These are phyloP conservation scores for Cucumis variabilis DNA, from an alignment of 331 rosid genomes.

Conservation along the genomic window DNA sequence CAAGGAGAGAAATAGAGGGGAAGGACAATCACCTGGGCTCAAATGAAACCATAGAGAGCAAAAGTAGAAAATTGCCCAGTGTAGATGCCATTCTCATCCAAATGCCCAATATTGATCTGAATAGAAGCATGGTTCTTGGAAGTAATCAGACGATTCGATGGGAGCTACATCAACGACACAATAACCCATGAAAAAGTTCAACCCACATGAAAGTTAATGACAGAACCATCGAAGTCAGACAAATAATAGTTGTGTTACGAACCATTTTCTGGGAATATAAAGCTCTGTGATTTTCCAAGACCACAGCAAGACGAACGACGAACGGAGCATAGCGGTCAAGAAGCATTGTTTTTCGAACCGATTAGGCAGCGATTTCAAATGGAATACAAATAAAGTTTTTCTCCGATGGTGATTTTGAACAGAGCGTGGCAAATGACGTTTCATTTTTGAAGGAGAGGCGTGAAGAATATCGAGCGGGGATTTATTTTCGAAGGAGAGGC, in stretches of 20 bases:
- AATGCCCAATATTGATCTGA: conserved; percentile 81
- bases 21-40: conserved; percentile 61
- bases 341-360: too few species aligned
- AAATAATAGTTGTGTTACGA: not conserved
- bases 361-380: too few species aligned
- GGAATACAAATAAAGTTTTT: too few species aligned
- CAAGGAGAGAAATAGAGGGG: not conserved
- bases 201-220: not conserved
- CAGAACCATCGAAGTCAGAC: not conserved
- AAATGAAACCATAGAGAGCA: conserved; percentile 82
- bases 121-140: conserved; percentile 87
- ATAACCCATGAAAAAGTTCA: not conserved
- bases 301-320: too few species aligned
- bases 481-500: too few species aligned
- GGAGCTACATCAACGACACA: conserved; percentile 55
- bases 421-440: too few species aligned
- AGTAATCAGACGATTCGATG: conserved; percentile 79
- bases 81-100: conserved; percentile 79
- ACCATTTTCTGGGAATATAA: conserved; percentile 74
- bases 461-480: too few species aligned
- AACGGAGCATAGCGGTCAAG: too few species aligned
- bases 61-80: conserved; percentile 75
- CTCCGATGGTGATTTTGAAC: too few species aligned
- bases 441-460: too few species aligned
- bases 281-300: conserved; percentile 52